Evolutionary conservation across 2,329 filamentous ascomycete genomes (phyloP), one percentile per base, ranked within the genome.

Genomic region (Bipolaris cookei): DNA sequence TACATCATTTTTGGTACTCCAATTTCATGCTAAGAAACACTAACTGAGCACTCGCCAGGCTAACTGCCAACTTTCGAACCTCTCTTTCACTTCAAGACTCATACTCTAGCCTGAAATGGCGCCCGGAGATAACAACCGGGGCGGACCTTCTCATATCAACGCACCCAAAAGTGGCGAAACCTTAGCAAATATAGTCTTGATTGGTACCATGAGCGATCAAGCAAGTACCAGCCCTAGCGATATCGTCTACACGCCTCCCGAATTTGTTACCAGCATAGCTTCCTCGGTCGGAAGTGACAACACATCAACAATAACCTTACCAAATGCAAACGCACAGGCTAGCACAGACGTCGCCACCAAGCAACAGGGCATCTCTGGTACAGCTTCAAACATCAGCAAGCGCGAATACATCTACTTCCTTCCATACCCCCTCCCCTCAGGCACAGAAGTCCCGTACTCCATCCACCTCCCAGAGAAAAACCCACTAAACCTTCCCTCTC

Each of bases 351-450:
- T 41, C 34, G 38, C 53, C 41, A 42, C 41, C 55, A 59, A 44
- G 28, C 5, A 16, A 25, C 25, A 52, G 46, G 39, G 57, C 39
- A 49, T 46, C 37, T 35, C 51, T 23, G 56, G 49, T 49, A 37
- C 47, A 25, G 28, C 41, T 47, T 52, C 34, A 44, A 43, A 37
- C 49, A 58, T 49, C 11, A 51, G 57, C 65, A 20, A 74, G 67
- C 82, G 87, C 43, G 77, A 83, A 46, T 85, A 81, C 61, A 88
- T 89, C 63, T 82, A 82, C 58, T 88, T 85, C 83, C 76, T 83
- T 3, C 82, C 83, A 0, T 59, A 73, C 52, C 72, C 73, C 0
- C 60, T 73, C 1, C 72, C 71, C 0, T 42, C 57, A 0, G 54
- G 52, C 18, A 68, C 65, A 1, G 67, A 67, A 0, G 42, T 72